Evolutionary conservation across 225 moss, liverwort and hornwort species (phyloP).

Genomic region (Anthoceros angustus): DNA sequence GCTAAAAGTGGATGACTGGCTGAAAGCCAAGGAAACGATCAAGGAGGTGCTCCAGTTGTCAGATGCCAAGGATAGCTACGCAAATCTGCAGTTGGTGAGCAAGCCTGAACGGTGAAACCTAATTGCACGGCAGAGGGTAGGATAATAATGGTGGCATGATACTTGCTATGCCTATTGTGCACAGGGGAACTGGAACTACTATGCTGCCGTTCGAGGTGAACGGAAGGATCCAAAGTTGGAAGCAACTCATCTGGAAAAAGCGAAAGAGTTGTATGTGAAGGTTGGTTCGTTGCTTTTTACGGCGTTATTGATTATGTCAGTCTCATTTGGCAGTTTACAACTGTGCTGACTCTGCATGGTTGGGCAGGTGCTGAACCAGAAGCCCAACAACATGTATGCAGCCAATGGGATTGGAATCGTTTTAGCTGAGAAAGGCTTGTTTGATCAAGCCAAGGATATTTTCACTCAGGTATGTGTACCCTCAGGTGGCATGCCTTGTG

Average conservation of each 20-base stretch:
- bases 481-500: background rate
- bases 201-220: slow-evolving; percentile 83
- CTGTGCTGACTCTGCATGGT: background rate
- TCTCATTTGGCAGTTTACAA: background rate
- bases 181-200: slow-evolving; percentile 94
- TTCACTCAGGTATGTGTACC: slow-evolving; percentile 57
- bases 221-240: slow-evolving; percentile 89
- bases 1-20: slow-evolving; percentile 89
- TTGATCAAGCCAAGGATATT: slow-evolving; percentile 82
- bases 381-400: slow-evolving; percentile 84
- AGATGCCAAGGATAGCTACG: slow-evolving; percentile 71
- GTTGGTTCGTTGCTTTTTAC: slow-evolving; percentile 2
- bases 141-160: background rate
- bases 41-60: slow-evolving; percentile 64
- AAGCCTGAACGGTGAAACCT: background rate
- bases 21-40: slow-evolving; percentile 93
- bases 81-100: slow-evolving; percentile 55
- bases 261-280: slow-evolving; percentile 78
- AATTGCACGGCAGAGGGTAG: background rate
- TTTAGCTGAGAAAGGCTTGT: slow-evolving; percentile 84
- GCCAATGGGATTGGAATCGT: slow-evolving; percentile 96
- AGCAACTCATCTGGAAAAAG: slow-evolving; percentile 82
- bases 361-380: slow-evolving; percentile 44
- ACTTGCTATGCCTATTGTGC: background rate
- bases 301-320: background rate